These are phyloP conservation scores for Yamadazyma tumulicola DNA, from an alignment of 805 yeast species.

Conservation along the genomic window DNA sequence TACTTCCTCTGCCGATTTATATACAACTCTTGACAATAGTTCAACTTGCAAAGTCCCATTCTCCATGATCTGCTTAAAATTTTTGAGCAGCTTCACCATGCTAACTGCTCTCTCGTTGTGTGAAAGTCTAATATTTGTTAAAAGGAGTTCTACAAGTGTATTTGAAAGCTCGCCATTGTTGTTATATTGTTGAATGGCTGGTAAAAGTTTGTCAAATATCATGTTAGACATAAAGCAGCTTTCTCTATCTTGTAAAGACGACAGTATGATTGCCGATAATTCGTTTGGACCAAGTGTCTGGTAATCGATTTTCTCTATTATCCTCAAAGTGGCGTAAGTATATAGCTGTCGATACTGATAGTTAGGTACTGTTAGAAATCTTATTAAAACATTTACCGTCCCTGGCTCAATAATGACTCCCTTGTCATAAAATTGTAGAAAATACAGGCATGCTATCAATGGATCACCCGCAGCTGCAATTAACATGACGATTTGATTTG, in stretches of 20 bases:
- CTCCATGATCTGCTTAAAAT: neutral
- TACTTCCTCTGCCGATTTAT: neutral
- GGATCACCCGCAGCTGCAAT: slow-evolving; percentile 20
- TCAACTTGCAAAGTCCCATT: neutral
- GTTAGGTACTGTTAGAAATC: too few relatives aligned
- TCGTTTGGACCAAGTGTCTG: slow-evolving; percentile 4
- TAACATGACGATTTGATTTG: slow-evolving; percentile 12
- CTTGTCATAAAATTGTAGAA: slow-evolving; percentile 8
- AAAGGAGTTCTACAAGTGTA: neutral
- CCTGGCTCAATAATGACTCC: slow-evolving; percentile 4
- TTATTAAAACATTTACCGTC: too few relatives aligned
- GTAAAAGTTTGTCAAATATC: slow-evolving; percentile 1
- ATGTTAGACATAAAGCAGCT: slow-evolving; percentile 10
- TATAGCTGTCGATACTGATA: slow-evolving; percentile 12
- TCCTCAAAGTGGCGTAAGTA: slow-evolving; percentile 12
- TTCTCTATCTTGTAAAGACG: neutral
- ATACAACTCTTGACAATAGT: neutral
- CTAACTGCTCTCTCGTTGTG: slow-evolving; percentile 2
- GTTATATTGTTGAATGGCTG: neutral
- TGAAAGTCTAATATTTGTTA: neutral
- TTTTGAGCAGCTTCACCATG: neutral
- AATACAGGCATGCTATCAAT: slow-evolving; percentile 19
- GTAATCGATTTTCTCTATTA: slow-evolving; percentile 5
- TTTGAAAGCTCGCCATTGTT: slow-evolving; percentile 1
- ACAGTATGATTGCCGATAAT: slow-evolving; percentile 1